Evolutionary conservation across 2,329 filamentous ascomycete genomes (phyloP), one percentile per base, ranked within the genome.

Genomic region (Ophiostoma ips): DNA sequence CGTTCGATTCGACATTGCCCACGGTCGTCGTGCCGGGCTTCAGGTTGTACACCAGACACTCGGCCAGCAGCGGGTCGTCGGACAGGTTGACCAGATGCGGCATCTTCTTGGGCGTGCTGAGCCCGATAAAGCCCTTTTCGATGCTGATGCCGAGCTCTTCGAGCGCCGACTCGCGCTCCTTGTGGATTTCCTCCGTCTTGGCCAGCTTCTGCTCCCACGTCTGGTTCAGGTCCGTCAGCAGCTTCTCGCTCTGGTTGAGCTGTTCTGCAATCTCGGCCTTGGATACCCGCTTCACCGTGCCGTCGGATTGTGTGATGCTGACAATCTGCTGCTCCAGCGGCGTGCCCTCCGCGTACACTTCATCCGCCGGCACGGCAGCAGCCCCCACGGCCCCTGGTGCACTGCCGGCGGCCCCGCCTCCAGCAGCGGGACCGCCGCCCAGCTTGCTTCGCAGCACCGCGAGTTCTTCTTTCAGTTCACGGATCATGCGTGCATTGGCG

Each of bases 191-290:
- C 64, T 98, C 92, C 0, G 92, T 98, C 68, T 94, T 95, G 56
- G 80, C 76, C 54, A 98, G 70, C 66, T 96, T 96, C 68, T 98
- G 79, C 68, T 98, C 92, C 92, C 92, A 98, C 0, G 92, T 98
- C 68, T 98, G 89, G 61, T 98, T 98, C 49, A 98, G 77, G 63
- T 98, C 92, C 46, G 84, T 83, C 61, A 96, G 85, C 18, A 98
- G 76, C 67, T 98, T 98, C 68, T 98, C 92, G 56, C 87, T 95
- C 64, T 96, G 92, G 58, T 83, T 89, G 24, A 98, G 72, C 64
- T 98, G 94, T 64, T 98, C 92, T 6, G 88, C 87, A 63, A 98
- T 98, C 62, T 98, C 92, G 2, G 92, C 92, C 65, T 98, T 98
- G 48, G 89, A 95, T 35, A 98, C 92, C 63, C 94, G 94, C 69